Evolutionary conservation across 139 green algal species (phyloP), one percentile per base, ranked within the genome.

Genomic region (Ettlia oleoabundans): DNA sequence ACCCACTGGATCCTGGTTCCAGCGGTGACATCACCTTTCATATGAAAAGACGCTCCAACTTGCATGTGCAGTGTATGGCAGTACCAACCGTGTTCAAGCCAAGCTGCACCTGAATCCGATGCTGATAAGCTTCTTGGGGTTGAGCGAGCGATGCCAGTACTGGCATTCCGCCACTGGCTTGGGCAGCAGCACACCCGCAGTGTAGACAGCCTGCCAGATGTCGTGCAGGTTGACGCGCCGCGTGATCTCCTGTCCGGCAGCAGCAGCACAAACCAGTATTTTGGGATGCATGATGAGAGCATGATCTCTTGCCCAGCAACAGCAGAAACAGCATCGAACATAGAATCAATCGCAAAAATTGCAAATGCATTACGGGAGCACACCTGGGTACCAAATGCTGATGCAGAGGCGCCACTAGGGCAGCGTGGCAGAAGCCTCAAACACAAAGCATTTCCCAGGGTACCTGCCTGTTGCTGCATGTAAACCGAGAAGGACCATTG

Each of bases 131-230:
- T 99, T 99, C 82, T 96, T 97, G 15, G 96, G 93, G 86, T 98
- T 97, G 32, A 99, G 87, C 63, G 91, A 95, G 68, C 97, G 90
- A 89, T 99, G 97, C 92, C 93, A 99, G 92, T 99, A 99, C 84
- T 95, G 90, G 77, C 88, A 92, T n/a, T 89, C 94, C 43, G 94
- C 88, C 35, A 98, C 86, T 1, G 97, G 97, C 84, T 93, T 97
- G 40, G 97, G 97, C 78, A 99, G 90, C 55, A 99, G 90, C 32
- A 98, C 94, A 28, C 97, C 97, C 22, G 97, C 97, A 1, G 97
- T 99, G 91, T 99, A 99, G 22, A 91, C 92, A 2, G 97, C 97
- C 88, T 99, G 78, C 78, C 78, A 83, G 78, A 83, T 83, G 78
- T 76, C 37, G 47, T 63, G 47, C 43, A 77, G 78, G 78, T 94